A percentile compares a stretch with the other conserved stretches of the same genome.
Conservation (phyloP, 805 yeast genomes). For the Suhomyces sp. region DNA sequence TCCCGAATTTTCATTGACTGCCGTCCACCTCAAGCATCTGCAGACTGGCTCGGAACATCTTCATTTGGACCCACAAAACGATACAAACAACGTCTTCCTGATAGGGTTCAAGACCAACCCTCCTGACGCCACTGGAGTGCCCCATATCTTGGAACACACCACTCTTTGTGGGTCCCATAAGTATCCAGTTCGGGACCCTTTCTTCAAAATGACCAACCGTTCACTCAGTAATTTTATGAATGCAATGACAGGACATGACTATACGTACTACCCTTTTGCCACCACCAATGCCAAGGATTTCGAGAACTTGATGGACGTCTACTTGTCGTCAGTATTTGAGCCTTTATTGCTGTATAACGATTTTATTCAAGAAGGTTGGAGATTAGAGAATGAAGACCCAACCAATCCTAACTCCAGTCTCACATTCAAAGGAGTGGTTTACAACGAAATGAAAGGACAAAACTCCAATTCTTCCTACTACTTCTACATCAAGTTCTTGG, state of each 20-base stretch:
- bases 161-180: constrained; percentile 90
- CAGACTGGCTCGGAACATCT: constrained; percentile 76
- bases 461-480: constrained; percentile 83
- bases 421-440: constrained; percentile 90
- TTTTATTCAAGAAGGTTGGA: constrained; percentile 96
- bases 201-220: constrained; percentile 93
- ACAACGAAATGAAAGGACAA: constrained; percentile 98
- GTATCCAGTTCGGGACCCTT: constrained; percentile 95
- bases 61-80: constrained; percentile 78
- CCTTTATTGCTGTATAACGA: constrained; percentile 79
- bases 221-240: constrained; percentile 97
- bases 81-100: constrained; percentile 82
- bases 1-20: constrained; percentile 79
- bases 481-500: constrained; percentile 80
- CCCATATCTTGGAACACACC: constrained; percentile 94
- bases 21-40: constrained; percentile 66
- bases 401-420: constrained; percentile 59
- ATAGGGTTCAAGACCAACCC: constrained; percentile 92
- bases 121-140: constrained; percentile 92
- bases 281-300: constrained; percentile 86
- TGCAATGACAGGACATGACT: constrained; percentile 98
- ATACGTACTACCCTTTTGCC: constrained; percentile 93
- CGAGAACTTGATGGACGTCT: constrained; percentile 79
- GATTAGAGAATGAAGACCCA: constrained; percentile 70
- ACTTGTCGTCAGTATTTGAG: constrained; percentile 79